phyloP scores from a whole-genome alignment of 1,284 basidiomycete genomes.

The Malassezia cuniculi region DNA sequence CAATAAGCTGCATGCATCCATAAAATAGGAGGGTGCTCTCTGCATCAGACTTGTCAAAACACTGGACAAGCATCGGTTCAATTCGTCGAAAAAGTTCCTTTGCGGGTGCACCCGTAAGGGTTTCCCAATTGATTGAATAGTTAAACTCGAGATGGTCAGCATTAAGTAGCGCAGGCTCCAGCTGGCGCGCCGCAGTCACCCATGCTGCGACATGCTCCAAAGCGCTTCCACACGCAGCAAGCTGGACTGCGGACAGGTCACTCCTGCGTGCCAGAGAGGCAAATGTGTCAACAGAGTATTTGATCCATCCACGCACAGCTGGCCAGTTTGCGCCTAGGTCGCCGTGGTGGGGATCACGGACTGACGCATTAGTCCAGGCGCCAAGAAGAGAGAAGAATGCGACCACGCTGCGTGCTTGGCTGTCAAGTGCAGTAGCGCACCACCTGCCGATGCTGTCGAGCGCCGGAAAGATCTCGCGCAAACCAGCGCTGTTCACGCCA shows the following conservation, averaged over 20 bases:
- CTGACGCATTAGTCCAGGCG: conserved; percentile 11
- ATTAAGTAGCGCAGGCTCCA: neutral
- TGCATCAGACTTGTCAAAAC: too few relatives aligned
- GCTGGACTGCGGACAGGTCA: neutral
- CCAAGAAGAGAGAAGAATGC: conserved; percentile 5
- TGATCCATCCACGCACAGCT: conserved; percentile 2
- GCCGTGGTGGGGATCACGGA: conserved; percentile 9
- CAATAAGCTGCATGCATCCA: too few relatives aligned
- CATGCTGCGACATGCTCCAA: conserved; percentile 6
- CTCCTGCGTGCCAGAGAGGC: too few relatives aligned
- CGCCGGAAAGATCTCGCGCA: conserved; percentile 44
- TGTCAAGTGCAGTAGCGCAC: conserved; percentile 4
- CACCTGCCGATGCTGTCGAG: conserved; percentile 19
- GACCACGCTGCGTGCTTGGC: neutral
- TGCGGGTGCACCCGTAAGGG: too few relatives aligned
- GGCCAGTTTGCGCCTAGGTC: conserved; percentile 13
- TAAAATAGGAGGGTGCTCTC: too few relatives aligned
- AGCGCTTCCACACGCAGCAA: neutral
- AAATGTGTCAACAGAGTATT: neutral
- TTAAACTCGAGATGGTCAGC: too few relatives aligned
- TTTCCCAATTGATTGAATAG: too few relatives aligned
- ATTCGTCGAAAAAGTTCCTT: too few relatives aligned
- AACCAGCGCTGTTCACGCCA: conserved; percentile 59
- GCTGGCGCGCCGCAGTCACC: neutral
- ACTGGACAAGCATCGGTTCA: too few relatives aligned